Conservation (phyloP, 2,329 filamentous ascomycete genomes). For the Sarocladium oryzae region DNA sequence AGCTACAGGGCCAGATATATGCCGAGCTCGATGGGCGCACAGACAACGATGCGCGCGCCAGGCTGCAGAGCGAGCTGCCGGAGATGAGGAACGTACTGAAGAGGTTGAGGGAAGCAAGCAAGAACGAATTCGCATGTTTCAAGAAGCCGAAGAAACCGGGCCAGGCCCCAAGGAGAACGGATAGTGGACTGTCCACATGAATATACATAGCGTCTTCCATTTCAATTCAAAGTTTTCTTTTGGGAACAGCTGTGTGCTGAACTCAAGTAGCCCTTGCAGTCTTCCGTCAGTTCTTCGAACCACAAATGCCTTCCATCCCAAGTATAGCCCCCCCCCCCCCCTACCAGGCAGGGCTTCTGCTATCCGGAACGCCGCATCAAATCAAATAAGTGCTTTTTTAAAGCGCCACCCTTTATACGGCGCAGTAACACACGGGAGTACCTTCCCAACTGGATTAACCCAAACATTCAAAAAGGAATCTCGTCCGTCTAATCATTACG, state of each 20-base stretch:
- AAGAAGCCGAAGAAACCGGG: constrained; percentile 52
- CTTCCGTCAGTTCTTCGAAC: neutral
- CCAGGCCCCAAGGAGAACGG: constrained; percentile 24
- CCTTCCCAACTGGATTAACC: neutral
- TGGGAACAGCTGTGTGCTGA: too few species aligned
- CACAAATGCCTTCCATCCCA: too few species aligned
- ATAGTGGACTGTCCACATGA: constrained; percentile 25
- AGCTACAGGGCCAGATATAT: constrained; percentile 86
- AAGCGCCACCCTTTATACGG: too few species aligned
- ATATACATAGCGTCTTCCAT: neutral
- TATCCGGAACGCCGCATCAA: neutral
- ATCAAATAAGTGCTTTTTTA: too few species aligned
- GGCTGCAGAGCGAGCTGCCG: constrained; percentile 78
- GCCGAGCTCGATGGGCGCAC: constrained; percentile 84
- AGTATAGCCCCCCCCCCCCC: too few species aligned
- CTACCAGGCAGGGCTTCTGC: neutral
- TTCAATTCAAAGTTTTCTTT: too few species aligned
- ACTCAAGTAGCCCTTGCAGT: neutral
- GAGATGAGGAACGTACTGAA: constrained; percentile 87
- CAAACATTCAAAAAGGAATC: neutral
- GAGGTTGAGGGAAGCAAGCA: constrained; percentile 71
- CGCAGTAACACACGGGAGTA: too few species aligned
- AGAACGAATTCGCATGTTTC: constrained; percentile 84
- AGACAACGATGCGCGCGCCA: constrained; percentile 74
- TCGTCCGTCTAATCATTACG: constrained; percentile 7